A percentile compares a stretch with the other conserved stretches of the same genome.
Evolutionary conservation across 164 flowering plant species (phyloP).

Genomic region (Berberis thunbergii): DNA sequence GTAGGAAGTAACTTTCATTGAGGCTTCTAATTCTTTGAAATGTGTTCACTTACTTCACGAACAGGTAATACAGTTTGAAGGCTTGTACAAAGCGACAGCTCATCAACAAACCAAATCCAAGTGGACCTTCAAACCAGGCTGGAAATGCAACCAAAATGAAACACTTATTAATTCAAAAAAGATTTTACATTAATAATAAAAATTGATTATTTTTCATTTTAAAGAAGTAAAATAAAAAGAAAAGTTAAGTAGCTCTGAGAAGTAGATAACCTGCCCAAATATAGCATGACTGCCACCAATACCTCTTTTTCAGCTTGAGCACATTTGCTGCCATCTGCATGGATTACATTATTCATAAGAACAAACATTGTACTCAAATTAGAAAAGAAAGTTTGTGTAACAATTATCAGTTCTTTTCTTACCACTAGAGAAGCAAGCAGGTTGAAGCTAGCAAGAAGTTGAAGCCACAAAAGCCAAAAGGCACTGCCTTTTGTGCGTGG

Average conservation of each 20-base stretch:
- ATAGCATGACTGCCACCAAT: slow-evolving; percentile 80
- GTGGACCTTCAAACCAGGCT: slow-evolving; percentile 85
- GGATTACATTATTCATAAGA: neutral
- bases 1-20: neutral
- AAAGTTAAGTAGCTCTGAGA: too few species aligned
- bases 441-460: slow-evolving; percentile 68
- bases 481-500: slow-evolving; percentile 47
- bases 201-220: neutral
- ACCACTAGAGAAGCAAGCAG: slow-evolving; percentile 68
- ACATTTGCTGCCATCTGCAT: slow-evolving; percentile 51
- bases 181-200: neutral
- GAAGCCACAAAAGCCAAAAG: slow-evolving; percentile 64
- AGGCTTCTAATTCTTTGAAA: neutral
- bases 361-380: neutral
- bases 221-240: neutral
- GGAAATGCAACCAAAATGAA: slow-evolving; percentile 10
- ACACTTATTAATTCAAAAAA: neutral
- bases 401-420: slow-evolving; percentile 3
- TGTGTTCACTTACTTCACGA: slow-evolving; percentile 58
- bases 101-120: slow-evolving; percentile 78
- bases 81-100: slow-evolving; percentile 76
- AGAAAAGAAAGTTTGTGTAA: neutral
- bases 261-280: slow-evolving; percentile 63
- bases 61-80: slow-evolving; percentile 55
- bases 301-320: slow-evolving; percentile 34